phyloP scores from a whole-genome alignment of 257 asterid species.

The Nicotiana knightiana region DNA sequence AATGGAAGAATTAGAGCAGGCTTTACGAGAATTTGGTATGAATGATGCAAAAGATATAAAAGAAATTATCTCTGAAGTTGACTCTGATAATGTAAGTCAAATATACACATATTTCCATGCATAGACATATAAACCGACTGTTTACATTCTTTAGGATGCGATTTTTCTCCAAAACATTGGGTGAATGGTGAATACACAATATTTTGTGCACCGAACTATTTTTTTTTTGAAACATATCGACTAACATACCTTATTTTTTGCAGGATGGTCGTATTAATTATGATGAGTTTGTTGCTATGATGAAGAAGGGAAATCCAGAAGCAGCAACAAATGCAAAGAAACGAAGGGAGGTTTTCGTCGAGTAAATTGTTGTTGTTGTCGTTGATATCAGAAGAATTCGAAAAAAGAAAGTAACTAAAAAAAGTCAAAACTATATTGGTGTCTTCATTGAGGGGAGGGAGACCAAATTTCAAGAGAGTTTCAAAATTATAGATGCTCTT shows the following conservation, averaged over 20 bases:
- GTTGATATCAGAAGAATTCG: not conserved
- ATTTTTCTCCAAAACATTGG: accelerated
- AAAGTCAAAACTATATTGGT: not conserved
- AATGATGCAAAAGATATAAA: conserved; percentile 46
- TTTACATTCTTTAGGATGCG: too few species aligned
- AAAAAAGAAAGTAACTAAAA: not conserved
- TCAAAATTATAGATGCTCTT: conserved; percentile 7
- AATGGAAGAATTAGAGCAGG: conserved; percentile 69
- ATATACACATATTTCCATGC: too few species aligned
- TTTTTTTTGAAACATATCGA: too few species aligned
- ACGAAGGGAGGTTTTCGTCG: conserved; percentile 19
- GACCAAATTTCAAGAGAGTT: conserved; percentile 10
- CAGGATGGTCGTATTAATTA: conserved; percentile 27
- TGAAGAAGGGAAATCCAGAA: conserved; percentile 26
- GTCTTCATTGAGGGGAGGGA: conserved; percentile 10
- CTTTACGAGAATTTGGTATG: conserved; percentile 62
- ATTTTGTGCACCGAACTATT: too few species aligned
- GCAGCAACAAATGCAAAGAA: conserved; percentile 17
- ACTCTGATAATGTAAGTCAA: conserved; percentile 46
- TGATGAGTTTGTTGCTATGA: conserved; percentile 24
- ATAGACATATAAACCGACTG: too few species aligned
- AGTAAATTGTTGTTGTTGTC: not conserved
- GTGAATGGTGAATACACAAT: too few species aligned
- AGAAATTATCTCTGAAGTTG: conserved; percentile 62
- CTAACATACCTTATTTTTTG: not conserved